These are phyloP conservation scores for Serendipita sp. DNA, from an alignment of 768 basidiomycete species.

Conservation along the genomic window DNA sequence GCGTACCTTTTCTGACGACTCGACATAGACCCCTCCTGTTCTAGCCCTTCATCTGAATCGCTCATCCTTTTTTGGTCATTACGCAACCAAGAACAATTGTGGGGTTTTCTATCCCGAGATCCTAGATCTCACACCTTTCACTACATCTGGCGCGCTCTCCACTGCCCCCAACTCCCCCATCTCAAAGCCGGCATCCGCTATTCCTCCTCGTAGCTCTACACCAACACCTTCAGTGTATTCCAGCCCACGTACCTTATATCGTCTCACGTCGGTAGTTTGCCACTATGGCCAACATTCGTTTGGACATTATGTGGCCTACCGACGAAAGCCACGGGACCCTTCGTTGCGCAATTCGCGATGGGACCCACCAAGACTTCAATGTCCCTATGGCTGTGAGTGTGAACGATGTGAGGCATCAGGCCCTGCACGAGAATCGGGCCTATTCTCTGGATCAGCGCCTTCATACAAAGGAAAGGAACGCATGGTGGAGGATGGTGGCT, in stretches of 20 bases:
- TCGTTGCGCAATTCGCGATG: constrained; percentile 25
- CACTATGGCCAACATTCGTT: constrained; percentile 88
- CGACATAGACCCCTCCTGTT: constrained; percentile 58
- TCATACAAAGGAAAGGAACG: not conserved
- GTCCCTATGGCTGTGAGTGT: constrained; percentile 32
- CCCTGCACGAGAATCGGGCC: constrained; percentile 33
- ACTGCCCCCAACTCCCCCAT: constrained; percentile 53
- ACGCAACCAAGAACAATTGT: constrained; percentile 70
- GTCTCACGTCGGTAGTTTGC: constrained; percentile 72
- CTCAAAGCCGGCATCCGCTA: constrained; percentile 39
- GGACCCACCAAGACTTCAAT: constrained; percentile 23
- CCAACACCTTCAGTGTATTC: constrained; percentile 40
- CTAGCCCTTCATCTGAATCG: constrained; percentile 85
- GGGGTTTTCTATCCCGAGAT: constrained; percentile 69
- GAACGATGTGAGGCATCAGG: constrained; percentile 30
- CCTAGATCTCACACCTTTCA: constrained; percentile 79
- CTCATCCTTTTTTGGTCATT: constrained; percentile 63
- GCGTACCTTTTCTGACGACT: not conserved
- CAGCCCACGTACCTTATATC: constrained; percentile 56
- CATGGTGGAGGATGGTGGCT: constrained; percentile 24
- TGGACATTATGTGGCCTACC: constrained; percentile 87
- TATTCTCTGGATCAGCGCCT: not conserved
- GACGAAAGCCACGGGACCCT: constrained; percentile 55
- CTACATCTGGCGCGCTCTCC: constrained; percentile 63
- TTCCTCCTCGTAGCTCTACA: constrained; percentile 30